Evolutionary conservation across 768 basidiomycete genomes (phyloP).

Genomic region (Cystofilobasidium ferigula): DNA sequence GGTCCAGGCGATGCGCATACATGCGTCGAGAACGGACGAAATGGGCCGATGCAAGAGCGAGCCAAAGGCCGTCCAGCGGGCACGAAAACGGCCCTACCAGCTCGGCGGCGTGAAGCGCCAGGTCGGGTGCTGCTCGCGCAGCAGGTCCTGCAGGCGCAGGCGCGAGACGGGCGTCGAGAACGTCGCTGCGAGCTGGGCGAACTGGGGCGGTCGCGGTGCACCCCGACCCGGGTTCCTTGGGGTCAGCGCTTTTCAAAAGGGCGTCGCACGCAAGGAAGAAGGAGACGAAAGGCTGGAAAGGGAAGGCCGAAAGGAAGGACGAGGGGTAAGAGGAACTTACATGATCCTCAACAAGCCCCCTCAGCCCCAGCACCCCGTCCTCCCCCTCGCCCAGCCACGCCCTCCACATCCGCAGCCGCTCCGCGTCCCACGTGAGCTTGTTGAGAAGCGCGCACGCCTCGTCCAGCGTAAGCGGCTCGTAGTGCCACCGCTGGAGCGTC

Average conservation of each 20-base stretch:
- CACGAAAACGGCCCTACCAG: neutral
- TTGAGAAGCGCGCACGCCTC: slow-evolving; percentile 2
- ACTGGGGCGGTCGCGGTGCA: neutral
- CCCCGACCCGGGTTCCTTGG: neutral
- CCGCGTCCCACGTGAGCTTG: slow-evolving; percentile 4
- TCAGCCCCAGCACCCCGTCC: neutral
- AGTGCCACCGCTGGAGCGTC: neutral
- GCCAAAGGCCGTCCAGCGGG: no score
- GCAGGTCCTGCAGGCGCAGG: neutral
- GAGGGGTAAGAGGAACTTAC: neutral
- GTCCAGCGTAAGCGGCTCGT: neutral
- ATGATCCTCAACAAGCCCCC: neutral
- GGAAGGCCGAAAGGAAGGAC: no score
- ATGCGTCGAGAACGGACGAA: no score
- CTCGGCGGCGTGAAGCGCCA: neutral
- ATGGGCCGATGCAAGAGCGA: no score
- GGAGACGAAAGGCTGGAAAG: no score
- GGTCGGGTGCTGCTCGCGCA: neutral
- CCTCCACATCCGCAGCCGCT: slow-evolving; percentile 12
- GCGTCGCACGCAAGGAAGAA: no score
- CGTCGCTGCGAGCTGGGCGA: neutral
- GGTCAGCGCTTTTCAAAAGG: no score
- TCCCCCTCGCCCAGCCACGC: slow-evolving; percentile 8
- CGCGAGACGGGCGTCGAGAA: slow-evolving; percentile 15
- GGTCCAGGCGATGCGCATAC: neutral